Evolutionary conservation across 2,329 filamentous ascomycete species (phyloP), one percentile per base, ranked within the genome.

Genomic region (Aspergillus eucalypticola): DNA sequence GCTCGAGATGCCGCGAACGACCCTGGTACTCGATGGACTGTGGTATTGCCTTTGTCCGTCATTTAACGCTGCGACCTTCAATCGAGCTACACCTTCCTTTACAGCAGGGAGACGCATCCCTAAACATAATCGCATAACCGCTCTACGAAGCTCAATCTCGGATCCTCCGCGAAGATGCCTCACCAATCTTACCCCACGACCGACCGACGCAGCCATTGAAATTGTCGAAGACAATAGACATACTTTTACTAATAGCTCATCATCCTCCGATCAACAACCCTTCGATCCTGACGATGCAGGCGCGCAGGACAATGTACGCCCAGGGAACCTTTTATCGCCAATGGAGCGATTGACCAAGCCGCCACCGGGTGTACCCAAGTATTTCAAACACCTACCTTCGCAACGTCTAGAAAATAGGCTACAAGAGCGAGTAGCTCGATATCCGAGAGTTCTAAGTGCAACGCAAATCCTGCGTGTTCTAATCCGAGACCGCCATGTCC

Each of bases 1-100:
- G 61, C 59, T 62, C 66, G 66, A 65, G 46, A 79, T 79, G 77
- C 69, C 73, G 57, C 68, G 64, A 56, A 67, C 58, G 62, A 63
- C 64, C 42, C 60, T 75, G 27, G 63, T 73, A 49, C 62, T 76
- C 32, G 76, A 78, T 66, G 76, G 73, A 38, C 66, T 79, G 52
- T 79, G 76, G 76, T 73, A 73, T 60, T 78, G 72, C 60, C 67
- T 79, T 35, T 76, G 76, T 66, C 76, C 76, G 48, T 75, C 74
- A 13, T 75, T 76, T 38, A 66, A 60, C 13, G 58, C 60, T 2
- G 58, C 64, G 13, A 54, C 60, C 13, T 53, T 74, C n/a, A 60
- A 49, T 51, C 64, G 63, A 11, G 60, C 64, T 21, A 50, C 62
- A 19, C 13, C 39, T 32, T 51, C 64, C 15, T 48, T 67, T 13